Conservation (phyloP, 2,329 filamentous ascomycete species). For the Ceratocystis diversiconidia region DNA sequence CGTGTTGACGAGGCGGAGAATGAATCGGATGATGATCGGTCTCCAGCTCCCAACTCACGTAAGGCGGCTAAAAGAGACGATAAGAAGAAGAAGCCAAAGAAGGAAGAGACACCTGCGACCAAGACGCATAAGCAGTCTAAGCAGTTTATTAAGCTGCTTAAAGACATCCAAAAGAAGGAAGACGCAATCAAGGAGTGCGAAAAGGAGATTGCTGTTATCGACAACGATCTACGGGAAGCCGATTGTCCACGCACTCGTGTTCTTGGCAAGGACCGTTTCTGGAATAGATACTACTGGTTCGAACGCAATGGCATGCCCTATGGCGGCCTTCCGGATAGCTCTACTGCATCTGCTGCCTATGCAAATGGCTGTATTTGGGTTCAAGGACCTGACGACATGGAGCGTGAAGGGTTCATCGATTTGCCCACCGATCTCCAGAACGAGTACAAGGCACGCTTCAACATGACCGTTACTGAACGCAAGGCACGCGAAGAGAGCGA, state of each 20-base stretch:
- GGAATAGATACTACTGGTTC: constrained; percentile 99
- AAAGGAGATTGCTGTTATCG: constrained; percentile 67
- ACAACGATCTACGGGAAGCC: constrained; percentile 85
- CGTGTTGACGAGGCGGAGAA: constrained; percentile 32
- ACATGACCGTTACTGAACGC: constrained; percentile 71
- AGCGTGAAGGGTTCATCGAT: constrained; percentile 75
- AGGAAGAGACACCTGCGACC: constrained; percentile 44
- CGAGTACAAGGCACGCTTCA: constrained; percentile 62
- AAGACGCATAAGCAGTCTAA: constrained; percentile 70
- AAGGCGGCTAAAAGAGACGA: constrained; percentile 33
- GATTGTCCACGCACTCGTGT: constrained; percentile 83
- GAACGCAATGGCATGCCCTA: constrained; percentile 98
- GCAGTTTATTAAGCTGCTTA: constrained; percentile 73
- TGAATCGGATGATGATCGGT: constrained; percentile 55
- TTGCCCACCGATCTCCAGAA: constrained; percentile 54
- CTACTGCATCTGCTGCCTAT: constrained; percentile 73
- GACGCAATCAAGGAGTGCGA: constrained; percentile 68
- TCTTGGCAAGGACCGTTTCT: constrained; percentile 88
- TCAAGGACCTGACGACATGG: constrained; percentile 82
- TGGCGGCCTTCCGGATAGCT: constrained; percentile 72
- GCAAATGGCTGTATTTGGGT: constrained; percentile 95
- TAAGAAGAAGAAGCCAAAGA: constrained; percentile 52
- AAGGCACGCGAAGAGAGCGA: constrained; percentile 74
- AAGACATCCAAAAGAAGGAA: constrained; percentile 80
- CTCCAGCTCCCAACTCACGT: constrained; percentile 24